phyloP scores from a whole-genome alignment of 306 rosid genomes.

The Aeschynomene evenia region DNA sequence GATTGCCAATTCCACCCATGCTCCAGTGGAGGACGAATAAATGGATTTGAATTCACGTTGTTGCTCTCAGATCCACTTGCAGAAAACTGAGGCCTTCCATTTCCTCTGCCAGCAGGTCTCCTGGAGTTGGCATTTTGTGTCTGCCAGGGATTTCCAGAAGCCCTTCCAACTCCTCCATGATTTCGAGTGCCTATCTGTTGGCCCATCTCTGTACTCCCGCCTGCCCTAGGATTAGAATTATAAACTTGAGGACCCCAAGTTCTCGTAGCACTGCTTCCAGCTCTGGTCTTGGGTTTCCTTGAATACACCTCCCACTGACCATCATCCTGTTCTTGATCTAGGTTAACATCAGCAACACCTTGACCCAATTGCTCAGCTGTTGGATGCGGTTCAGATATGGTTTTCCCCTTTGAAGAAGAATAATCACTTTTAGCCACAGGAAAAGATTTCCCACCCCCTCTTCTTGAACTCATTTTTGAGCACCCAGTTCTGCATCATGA shows the following conservation, averaged over 20 bases:
- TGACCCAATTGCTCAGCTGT: constrained; percentile 40
- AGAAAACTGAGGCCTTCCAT: constrained; percentile 34
- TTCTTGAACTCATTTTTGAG: constrained; percentile 41
- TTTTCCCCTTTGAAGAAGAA: constrained; percentile 40
- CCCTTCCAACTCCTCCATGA: constrained; percentile 41
- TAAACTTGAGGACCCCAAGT: constrained; percentile 37
- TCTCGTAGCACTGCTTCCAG: constrained; percentile 48
- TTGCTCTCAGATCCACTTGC: constrained; percentile 26
- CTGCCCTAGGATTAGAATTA: constrained; percentile 36
- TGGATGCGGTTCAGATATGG: constrained; percentile 20
- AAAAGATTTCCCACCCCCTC: constrained; percentile 40
- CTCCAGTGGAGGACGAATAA: constrained; percentile 58
- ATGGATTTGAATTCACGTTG: constrained; percentile 33
- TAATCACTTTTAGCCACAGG: background rate
- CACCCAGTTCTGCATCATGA: background rate
- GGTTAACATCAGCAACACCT: constrained; percentile 39
- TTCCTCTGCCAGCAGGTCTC: constrained; percentile 49
- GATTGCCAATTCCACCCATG: constrained; percentile 79
- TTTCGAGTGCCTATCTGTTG: constrained; percentile 19
- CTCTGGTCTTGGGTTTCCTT: constrained; percentile 57
- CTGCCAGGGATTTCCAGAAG: constrained; percentile 34
- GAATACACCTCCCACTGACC: constrained; percentile 69
- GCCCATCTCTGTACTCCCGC: constrained; percentile 25
- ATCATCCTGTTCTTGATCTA: constrained; percentile 43
- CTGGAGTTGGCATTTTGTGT: constrained; percentile 36